Evolutionary conservation across 257 asterid species (phyloP).

Genomic region (Solanum lignicaule): DNA sequence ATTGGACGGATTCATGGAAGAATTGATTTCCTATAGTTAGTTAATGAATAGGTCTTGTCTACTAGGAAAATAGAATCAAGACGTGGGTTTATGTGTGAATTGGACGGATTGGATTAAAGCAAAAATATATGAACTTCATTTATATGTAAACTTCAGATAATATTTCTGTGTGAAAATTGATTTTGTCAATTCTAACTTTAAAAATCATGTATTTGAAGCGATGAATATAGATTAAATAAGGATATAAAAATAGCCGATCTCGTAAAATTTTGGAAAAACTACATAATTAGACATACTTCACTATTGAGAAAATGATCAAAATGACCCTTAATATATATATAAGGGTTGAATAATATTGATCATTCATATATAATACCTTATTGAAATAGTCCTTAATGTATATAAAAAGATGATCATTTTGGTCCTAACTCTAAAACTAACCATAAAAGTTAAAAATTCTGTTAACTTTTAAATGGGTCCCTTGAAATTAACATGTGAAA

Average conservation of each 20-base stretch:
- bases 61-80: neutral
- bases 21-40: neutral
- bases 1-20: neutral
- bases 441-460: no score
- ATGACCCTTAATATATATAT: no score
- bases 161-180: neutral
- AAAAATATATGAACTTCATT: neutral
- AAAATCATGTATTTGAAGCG: neutral
- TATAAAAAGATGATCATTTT: no score
- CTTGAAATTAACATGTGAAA: no score
- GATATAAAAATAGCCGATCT: neutral
- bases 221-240: neutral
- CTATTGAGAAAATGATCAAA: no score
- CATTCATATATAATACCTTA: no score
- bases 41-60: neutral
- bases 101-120: neutral
- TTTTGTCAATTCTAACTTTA: neutral
- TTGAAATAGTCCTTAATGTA: no score
- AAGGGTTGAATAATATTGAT: no score
- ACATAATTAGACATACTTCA: neutral
- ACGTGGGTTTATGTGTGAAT: neutral
- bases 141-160: neutral
- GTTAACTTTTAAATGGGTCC: no score
- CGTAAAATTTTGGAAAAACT: neutral
- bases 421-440: no score